A percentile compares a stretch with the other conserved stretches of the same genome.
Conservation (phyloP, 169 alveolate genomes). For the Cryptosporidium baileyi region DNA sequence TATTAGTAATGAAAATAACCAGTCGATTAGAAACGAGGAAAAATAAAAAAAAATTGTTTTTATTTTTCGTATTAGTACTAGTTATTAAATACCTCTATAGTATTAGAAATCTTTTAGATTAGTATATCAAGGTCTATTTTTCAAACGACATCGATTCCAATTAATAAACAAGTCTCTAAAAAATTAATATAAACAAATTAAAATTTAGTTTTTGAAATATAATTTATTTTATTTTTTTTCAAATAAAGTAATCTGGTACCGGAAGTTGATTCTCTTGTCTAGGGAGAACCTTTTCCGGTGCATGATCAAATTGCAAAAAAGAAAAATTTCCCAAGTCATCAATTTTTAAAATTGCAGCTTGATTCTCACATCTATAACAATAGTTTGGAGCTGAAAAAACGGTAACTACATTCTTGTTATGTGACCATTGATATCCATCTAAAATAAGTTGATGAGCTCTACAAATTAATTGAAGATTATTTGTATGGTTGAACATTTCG, state of each 20-base stretch:
- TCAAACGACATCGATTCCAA: too few relatives aligned
- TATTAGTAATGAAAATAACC: too few relatives aligned
- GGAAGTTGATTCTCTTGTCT: constrained; percentile 63
- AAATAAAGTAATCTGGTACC: constrained; percentile 61
- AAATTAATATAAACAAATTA: too few relatives aligned
- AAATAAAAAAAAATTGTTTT: not conserved
- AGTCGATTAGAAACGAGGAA: not conserved
- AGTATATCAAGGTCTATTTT: too few relatives aligned
- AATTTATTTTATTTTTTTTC: too few relatives aligned
- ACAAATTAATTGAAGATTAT: constrained; percentile 93
- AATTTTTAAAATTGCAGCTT: constrained; percentile 97
- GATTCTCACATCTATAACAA: constrained; percentile 98
- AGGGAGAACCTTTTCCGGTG: constrained; percentile 72
- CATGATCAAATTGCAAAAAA: constrained; percentile 76
- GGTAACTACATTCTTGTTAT: constrained; percentile 93
- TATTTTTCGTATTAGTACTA: not conserved
- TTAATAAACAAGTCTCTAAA: too few relatives aligned
- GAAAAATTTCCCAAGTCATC: constrained; percentile 87
- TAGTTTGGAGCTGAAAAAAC: constrained; percentile 99
- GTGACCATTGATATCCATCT: constrained; percentile 98
- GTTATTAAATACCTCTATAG: too few relatives aligned
- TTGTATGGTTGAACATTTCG: constrained; percentile 92
- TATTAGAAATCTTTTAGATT: too few relatives aligned
- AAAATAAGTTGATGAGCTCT: constrained; percentile 99
- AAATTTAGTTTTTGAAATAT: too few relatives aligned